Evolutionary conservation across 352 stramenopile species (phyloP).

Genomic region (Globisporangium sylvaticum): DNA sequence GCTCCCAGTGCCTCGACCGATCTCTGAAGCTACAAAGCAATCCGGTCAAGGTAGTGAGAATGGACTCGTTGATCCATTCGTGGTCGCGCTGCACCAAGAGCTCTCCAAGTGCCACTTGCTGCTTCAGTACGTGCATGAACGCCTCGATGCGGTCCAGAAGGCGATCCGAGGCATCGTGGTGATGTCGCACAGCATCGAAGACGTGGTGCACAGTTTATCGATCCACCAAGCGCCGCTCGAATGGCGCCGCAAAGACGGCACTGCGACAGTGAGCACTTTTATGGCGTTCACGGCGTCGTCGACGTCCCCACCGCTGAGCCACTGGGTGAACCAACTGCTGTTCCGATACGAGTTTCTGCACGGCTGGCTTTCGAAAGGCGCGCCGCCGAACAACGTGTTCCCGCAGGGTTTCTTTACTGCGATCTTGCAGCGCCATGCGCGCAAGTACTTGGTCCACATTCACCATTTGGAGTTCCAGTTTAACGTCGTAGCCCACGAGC

Average conservation of each 20-base stretch:
- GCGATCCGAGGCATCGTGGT: slow-evolving; percentile 49
- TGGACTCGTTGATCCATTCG: slow-evolving; percentile 40
- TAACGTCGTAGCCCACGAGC: slow-evolving; percentile 40
- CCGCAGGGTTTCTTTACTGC: slow-evolving; percentile 75
- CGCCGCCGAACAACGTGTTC: slow-evolving; percentile 30
- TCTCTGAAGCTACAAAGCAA: not conserved
- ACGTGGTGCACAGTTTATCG: slow-evolving; percentile 47
- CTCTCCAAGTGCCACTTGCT: slow-evolving; percentile 45
- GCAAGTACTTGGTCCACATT: slow-evolving; percentile 64
- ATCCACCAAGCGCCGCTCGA: slow-evolving; percentile 49
- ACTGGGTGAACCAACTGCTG: slow-evolving; percentile 57
- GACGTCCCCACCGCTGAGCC: slow-evolving; percentile 22
- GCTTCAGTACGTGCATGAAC: slow-evolving; percentile 33
- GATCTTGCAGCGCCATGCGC: slow-evolving; percentile 66
- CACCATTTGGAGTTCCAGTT: slow-evolving; percentile 80
- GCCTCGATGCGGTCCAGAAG: slow-evolving; percentile 42
- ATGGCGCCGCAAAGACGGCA: slow-evolving; percentile 46
- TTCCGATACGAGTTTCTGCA: slow-evolving; percentile 57
- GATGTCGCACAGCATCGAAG: slow-evolving; percentile 57
- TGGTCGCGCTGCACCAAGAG: slow-evolving; percentile 67
- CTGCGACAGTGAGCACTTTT: slow-evolving; percentile 11
- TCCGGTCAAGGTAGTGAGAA: not conserved
- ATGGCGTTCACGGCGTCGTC: slow-evolving; percentile 12
- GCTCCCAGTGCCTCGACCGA: slow-evolving; percentile 15
- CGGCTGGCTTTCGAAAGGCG: slow-evolving; percentile 34